Base-by-base conservation (phyloP, 2,329 filamentous ascomycete genomes). In the Chaetomiaceae sp. region DNA sequence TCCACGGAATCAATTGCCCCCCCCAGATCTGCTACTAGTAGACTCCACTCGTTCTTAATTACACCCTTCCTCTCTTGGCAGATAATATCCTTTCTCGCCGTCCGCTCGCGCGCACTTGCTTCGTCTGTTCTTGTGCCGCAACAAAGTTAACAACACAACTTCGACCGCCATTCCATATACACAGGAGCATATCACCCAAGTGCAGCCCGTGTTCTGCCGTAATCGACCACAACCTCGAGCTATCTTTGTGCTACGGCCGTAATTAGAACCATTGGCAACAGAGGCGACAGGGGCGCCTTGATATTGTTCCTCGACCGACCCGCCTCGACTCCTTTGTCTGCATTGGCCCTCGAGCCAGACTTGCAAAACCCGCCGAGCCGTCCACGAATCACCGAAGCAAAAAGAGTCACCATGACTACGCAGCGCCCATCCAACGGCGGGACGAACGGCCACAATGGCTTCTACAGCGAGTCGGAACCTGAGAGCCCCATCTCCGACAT, bases 401-500 rank as follows among this genome's bases (percentile, higher is more conserved):
- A 8, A 13, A 33, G n/a, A 21, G 41, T 45, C 39, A 25, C 40
- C 37, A 58, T 58, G 55, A 53, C 51, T 44, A 54, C 55, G 21
- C 50, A 53, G 41, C 45, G 48, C 35, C n/a, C 35, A 42, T 38
- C 39, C n/a, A 54, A 55, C 39, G 47, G 47, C 25, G 20, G 20
- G 10, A 21, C 50, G 27, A 55, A 55, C 31, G 53, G 53, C 40
- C 44, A 42, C 20, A 54, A 47, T 44, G 54, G 51, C 21, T 27
- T 44, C 43, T 38, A 27, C 38, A 46, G 42, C 42, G 46, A 44
- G 8, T 43, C 39, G 5, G 53, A 55, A 16, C 41, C 40, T 2
- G 48, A 55, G 17, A 46, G 40, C 16, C 25, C 46, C 30, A 49
- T 23, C 48, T 54, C 60, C 46, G 57, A 55, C 45, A 48, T 48